Percentiles rank a stretch among this genome's conserved stretches.
These are phyloP conservation scores for Volvox carteri DNA, from an alignment of 163 green algal genomes.

Conservation along the genomic window DNA sequence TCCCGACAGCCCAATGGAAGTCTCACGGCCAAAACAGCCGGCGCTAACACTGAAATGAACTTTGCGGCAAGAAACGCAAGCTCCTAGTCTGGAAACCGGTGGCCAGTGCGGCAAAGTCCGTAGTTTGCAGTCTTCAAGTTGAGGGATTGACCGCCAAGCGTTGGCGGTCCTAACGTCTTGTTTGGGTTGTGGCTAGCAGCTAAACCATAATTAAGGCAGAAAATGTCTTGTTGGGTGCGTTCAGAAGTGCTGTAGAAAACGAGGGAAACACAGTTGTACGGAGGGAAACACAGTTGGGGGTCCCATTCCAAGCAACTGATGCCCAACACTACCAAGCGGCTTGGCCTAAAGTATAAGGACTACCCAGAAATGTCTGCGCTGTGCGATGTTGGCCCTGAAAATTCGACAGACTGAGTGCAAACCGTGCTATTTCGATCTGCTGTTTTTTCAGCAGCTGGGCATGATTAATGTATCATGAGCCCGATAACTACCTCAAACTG, in stretches of 20 bases:
- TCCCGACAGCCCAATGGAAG: conserved; percentile 32
- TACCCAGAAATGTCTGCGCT: too few relatives aligned
- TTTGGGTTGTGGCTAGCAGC: neutral
- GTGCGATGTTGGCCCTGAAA: neutral
- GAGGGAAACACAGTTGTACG: conserved; percentile 8
- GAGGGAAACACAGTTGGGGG: conserved; percentile 4
- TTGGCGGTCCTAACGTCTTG: neutral
- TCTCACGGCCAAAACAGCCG: conserved; percentile 14
- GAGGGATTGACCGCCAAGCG: neutral
- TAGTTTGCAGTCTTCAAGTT: conserved; percentile 29
- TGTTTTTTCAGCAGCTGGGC: neutral
- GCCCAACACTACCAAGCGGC: too few relatives aligned
- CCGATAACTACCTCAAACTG: neutral
- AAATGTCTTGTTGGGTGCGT: neutral
- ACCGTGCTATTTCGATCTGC: neutral
- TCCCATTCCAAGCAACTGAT: neutral
- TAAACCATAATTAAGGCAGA: neutral
- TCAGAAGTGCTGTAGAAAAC: neutral
- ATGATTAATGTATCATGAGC: conserved; percentile 12
- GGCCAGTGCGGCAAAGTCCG: neutral
- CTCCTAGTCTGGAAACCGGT: neutral
- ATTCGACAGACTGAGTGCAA: neutral
- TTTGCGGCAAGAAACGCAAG: neutral
- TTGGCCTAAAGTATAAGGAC: too few relatives aligned
- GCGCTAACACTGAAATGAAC: neutral